Evolutionary conservation across 306 rosid genomes (phyloP).

Genomic region (Vigna unguiculata): DNA sequence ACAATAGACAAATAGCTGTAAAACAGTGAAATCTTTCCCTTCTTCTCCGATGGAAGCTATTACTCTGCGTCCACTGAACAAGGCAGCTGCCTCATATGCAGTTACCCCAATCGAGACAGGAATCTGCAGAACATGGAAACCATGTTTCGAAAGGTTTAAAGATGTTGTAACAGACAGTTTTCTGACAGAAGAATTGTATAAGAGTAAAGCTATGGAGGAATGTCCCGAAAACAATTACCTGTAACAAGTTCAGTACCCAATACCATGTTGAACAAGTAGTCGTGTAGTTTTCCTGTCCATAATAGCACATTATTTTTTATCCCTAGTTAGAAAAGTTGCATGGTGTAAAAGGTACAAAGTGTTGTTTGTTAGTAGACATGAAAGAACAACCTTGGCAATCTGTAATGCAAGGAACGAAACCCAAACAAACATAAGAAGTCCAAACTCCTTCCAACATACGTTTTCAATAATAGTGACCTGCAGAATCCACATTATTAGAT

Average conservation of each 20-base stretch:
- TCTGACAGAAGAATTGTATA: too few relatives aligned
- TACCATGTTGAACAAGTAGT: constrained; percentile 68
- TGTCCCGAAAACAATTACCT: constrained; percentile 60
- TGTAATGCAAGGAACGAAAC: constrained; percentile 79
- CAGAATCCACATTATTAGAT: constrained; percentile 49
- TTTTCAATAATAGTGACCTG: constrained; percentile 74
- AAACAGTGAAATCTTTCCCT: constrained; percentile 53
- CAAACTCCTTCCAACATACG: constrained; percentile 85
- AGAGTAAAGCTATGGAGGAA: constrained; percentile 20
- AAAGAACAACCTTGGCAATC: constrained; percentile 70
- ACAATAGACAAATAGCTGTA: constrained; percentile 65
- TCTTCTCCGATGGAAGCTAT: constrained; percentile 72
- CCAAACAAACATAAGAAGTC: constrained; percentile 93
- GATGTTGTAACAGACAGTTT: neutral
- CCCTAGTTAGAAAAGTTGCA: constrained; percentile 39
- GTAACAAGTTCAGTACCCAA: constrained; percentile 81
- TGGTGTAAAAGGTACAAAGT: neutral
- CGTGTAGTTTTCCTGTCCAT: constrained; percentile 62
- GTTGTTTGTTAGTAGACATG: constrained; percentile 14
- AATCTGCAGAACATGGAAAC: constrained; percentile 58
- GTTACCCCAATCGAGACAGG: constrained; percentile 84
- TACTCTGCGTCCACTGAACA: constrained; percentile 72
- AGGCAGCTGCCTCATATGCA: constrained; percentile 68
- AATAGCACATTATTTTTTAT: constrained; percentile 30
- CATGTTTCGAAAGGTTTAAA: constrained; percentile 25